Conservation (phyloP, 2,329 filamentous ascomycete genomes). For the Colletotrichum endophyticum region DNA sequence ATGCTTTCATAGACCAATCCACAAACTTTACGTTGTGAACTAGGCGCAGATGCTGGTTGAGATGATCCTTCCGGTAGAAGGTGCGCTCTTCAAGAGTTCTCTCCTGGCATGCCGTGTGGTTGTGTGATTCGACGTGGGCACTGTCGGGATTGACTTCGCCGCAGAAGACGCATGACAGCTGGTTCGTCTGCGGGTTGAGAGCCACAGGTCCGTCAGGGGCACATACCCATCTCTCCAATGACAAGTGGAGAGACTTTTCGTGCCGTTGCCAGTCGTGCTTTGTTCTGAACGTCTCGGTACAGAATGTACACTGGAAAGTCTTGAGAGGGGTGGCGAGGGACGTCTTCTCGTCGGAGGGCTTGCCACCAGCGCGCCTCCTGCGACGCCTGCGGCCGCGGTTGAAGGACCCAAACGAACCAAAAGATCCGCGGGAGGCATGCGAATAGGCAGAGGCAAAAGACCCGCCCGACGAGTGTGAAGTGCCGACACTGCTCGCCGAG, state of each 20-base stretch:
- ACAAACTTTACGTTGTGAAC: conserved; percentile 67
- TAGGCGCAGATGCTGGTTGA: conserved; percentile 69
- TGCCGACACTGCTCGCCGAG: conserved; percentile 64
- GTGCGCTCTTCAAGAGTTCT: conserved; percentile 65
- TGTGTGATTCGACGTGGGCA: conserved; percentile 63
- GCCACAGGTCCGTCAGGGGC: conserved; percentile 61
- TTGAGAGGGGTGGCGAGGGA: conserved; percentile 50
- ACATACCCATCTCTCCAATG: conserved; percentile 70
- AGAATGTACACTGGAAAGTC: conserved; percentile 72
- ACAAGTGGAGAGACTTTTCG: conserved; percentile 70
- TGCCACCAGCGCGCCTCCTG: conserved; percentile 48
- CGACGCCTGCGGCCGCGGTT: conserved; percentile 54
- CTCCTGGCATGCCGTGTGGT: conserved; percentile 70
- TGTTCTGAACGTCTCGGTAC: conserved; percentile 70
- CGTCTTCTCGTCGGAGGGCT: conserved; percentile 38
- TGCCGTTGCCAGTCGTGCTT: conserved; percentile 76
- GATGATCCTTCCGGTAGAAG: conserved; percentile 70
- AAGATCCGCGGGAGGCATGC: conserved; percentile 61
- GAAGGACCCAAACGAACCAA: conserved; percentile 54
- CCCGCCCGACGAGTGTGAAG: conserved; percentile 63
- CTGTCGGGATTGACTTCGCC: conserved; percentile 59
- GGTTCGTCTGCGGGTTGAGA: conserved; percentile 64
- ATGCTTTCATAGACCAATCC: conserved; percentile 68
- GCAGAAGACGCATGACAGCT: conserved; percentile 64
- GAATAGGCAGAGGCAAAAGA: conserved; percentile 66